Evolutionary conservation across 495 filamentous ascomycete genomes (phyloP), one percentile per base, ranked within the genome.

Genomic region (Lasiosphaeris hirsuta): DNA sequence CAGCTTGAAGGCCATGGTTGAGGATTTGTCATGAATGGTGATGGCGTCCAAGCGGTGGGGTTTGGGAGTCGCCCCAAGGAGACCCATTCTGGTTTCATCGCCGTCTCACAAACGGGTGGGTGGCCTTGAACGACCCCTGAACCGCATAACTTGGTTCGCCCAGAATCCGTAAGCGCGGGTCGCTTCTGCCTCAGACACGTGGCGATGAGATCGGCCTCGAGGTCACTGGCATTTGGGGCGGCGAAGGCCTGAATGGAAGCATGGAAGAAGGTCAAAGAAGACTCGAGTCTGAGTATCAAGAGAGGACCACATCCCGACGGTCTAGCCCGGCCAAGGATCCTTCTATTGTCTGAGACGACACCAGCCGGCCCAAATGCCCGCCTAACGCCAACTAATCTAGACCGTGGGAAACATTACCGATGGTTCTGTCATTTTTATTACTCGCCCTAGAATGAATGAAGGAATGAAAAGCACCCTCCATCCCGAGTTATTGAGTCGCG

Each of bases 21-120:
- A 33, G 6, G n/a, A 50, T 54, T 49, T 51, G 51, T 51, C 57
- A 59, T 59, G 10, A 14, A 52, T 2, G 1, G 1, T 18, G 51
- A 18, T 40, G 36, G 33, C 30, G 57, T 60, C 57, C 51, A 60
- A 60, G 57, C 57, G 57, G 49, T 36, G 42, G 41, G 17, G 49
- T 37, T 53, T 47, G 42, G 44, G 23, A 30, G 42, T 43, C 7
- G 33, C 34, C 10, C 47, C 11, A 19, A 43, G 40, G 15, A n/a
- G 39, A 40, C 42, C 42, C 43, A 47, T 46, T 37, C 30, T 30
- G 30, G 56, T 60, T 53, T 60, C 58, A 60, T n/a, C 38, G 51
- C 15, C 15, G 49, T 54, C 51, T 44, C 51, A 54, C 23, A 19
- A 14, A 33, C 42, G 17, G 14, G 42, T 23, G 17, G 14, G 42